phyloP scores from a whole-genome alignment of 306 rosid genomes.

The Dryas alaskensis region DNA sequence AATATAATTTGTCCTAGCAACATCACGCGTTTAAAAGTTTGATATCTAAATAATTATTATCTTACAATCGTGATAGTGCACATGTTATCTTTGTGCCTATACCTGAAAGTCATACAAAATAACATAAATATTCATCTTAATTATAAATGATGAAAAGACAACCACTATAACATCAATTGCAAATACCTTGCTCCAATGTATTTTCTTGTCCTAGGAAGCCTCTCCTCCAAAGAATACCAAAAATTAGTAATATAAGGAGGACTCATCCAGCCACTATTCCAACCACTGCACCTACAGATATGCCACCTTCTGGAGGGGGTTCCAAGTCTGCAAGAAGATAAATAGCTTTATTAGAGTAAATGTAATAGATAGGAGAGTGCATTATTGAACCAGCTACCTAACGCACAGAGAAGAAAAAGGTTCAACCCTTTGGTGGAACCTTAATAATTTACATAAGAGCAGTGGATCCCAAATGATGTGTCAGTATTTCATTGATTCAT shows the following conservation, averaged over 20 bases:
- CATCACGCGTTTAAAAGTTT: too few relatives aligned
- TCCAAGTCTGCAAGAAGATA: constrained; percentile 13
- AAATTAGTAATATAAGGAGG: constrained; percentile 21
- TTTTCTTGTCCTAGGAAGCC: constrained; percentile 22
- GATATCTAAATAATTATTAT: not conserved
- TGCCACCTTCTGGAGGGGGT: constrained; percentile 13
- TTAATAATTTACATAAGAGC: too few relatives aligned
- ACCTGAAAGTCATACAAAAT: not conserved
- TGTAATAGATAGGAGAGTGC: not conserved
- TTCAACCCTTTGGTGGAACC: too few relatives aligned
- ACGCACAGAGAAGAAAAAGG: not conserved
- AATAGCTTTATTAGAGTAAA: not conserved
- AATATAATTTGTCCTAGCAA: not conserved
- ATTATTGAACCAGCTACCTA: not conserved
- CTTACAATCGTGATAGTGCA: not conserved
- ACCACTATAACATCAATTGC: not conserved
- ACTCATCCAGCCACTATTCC: constrained; percentile 35
- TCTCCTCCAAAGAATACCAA: constrained; percentile 40
- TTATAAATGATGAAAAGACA: too few relatives aligned
- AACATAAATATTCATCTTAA: not conserved
- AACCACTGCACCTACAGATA: constrained; percentile 30
- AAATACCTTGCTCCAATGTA: constrained; percentile 32
- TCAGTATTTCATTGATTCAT: too few relatives aligned
- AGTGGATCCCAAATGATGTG: too few relatives aligned
- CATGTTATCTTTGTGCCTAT: not conserved